These are phyloP conservation scores for Beauveria pseudobassiana DNA, from an alignment of 2,329 filamentous ascomycete genomes.

Conservation along the genomic window DNA sequence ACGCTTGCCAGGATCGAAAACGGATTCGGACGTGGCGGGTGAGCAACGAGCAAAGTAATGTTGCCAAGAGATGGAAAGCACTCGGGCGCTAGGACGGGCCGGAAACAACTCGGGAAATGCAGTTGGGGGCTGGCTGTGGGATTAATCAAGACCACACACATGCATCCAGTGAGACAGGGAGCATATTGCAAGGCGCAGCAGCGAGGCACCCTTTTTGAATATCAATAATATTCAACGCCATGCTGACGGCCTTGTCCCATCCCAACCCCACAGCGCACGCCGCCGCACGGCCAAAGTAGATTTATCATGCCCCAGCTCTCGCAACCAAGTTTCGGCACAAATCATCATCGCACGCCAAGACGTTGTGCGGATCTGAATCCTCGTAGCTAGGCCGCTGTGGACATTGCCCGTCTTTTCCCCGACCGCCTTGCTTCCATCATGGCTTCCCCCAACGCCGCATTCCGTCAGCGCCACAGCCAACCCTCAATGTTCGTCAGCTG, in stretches of 20 bases:
- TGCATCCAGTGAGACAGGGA: background rate
- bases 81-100: background rate
- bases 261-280: background rate
- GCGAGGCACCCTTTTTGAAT: background rate
- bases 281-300: background rate
- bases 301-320: background rate
- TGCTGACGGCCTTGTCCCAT: background rate
- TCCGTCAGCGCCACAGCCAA: conserved; percentile 7
- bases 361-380: background rate
- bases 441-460: background rate
- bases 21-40: background rate
- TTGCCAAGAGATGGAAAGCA: background rate
- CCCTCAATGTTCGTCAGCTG: background rate
- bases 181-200: conserved; percentile 3
- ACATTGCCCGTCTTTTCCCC: background rate
- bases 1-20: background rate
- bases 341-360: background rate
- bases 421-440: background rate
- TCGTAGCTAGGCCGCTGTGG: background rate
- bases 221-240: background rate
- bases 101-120: background rate
- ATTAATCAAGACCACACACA: background rate
- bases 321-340: background rate
- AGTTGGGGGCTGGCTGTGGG: background rate
- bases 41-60: background rate